These are phyloP conservation scores for Haematococcus sp. DNA, from an alignment of 139 green algal genomes.

Conservation along the genomic window DNA sequence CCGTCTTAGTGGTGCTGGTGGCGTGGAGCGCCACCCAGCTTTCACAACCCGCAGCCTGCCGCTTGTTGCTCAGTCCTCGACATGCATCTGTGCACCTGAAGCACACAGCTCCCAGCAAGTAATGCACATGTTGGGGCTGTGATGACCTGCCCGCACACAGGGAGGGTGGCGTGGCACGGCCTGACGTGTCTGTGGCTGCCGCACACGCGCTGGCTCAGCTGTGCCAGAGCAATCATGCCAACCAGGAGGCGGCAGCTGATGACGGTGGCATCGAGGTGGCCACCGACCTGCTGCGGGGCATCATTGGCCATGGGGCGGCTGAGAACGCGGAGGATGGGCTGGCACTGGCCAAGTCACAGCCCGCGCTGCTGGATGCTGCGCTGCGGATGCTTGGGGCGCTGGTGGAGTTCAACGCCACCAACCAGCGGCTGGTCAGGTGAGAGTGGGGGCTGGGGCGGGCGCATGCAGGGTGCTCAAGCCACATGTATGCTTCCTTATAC, in stretches of 20 bases:
- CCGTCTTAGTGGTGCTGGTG: no score
- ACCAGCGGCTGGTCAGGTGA: constrained; percentile 30
- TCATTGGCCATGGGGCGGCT: background rate
- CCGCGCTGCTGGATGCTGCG: constrained; percentile 9
- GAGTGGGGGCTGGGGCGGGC: no score
- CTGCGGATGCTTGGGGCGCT: constrained; percentile 25
- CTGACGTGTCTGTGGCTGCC: background rate
- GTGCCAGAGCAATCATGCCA: constrained; percentile 40
- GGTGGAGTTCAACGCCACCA: constrained; percentile 44
- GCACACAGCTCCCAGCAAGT: no score
- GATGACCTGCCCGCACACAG: no score
- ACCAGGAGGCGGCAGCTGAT: constrained; percentile 37
- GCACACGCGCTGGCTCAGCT: constrained; percentile 26
- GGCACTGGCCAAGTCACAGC: background rate
- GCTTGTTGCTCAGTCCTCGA: no score
- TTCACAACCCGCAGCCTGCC: no score
- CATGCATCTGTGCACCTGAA: no score
- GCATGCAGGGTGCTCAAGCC: no score
- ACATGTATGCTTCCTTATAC: no score
- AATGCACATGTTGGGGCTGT: no score
- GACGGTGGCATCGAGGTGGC: constrained; percentile 34
- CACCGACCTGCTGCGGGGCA: constrained; percentile 11
- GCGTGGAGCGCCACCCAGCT: no score
- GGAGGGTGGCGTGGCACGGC: no score
- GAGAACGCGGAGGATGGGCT: background rate